Conservation (phyloP, 192 early-diverging fungal species). For the Podochytrium sp. region DNA sequence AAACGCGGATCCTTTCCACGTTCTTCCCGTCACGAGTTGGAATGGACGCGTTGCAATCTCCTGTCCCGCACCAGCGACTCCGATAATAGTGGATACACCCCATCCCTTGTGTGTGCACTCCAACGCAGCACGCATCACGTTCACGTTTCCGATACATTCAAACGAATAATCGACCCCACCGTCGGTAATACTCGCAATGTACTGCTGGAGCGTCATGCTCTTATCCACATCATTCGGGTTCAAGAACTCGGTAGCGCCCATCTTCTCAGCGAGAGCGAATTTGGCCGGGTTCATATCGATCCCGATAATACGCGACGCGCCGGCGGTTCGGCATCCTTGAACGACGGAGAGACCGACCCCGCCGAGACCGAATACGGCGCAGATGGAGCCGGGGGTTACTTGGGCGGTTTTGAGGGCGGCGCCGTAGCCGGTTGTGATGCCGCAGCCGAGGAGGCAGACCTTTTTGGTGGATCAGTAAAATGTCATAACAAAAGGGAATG, state of each 20-base stretch:
- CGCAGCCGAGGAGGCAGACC: slow-evolving; percentile 92
- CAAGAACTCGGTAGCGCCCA: slow-evolving; percentile 88
- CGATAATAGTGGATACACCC: slow-evolving; percentile 86
- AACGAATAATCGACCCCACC: slow-evolving; percentile 97
- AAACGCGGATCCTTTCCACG: slow-evolving; percentile 96
- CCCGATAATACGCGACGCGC: slow-evolving; percentile 77
- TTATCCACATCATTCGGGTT: slow-evolving; percentile 79
- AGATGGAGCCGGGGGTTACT: slow-evolving; percentile 69
- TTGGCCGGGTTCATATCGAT: slow-evolving; percentile 89
- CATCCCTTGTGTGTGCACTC: slow-evolving; percentile 82
- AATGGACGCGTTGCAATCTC: slow-evolving; percentile 94
- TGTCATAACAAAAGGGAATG: too few species aligned
- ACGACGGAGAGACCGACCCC: slow-evolving; percentile 90
- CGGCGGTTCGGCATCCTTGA: slow-evolving; percentile 66
- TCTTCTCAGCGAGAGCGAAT: slow-evolving; percentile 75
- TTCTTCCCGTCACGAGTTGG: slow-evolving; percentile 93
- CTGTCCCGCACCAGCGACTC: slow-evolving; percentile 90
- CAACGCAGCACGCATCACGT: slow-evolving; percentile 93
- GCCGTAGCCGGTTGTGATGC: slow-evolving; percentile 95
- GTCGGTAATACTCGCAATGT: slow-evolving; percentile 89
- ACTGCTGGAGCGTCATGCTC: slow-evolving; percentile 76
- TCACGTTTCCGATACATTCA: slow-evolving; percentile 90
- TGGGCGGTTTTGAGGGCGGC: slow-evolving; percentile 93
- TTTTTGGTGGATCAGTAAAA: too few species aligned
- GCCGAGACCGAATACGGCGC: slow-evolving; percentile 95